A percentile compares a stretch with the other conserved stretches of the same genome.
Conservation (phyloP, 2,329 filamentous ascomycete species). For the Cercospora sp. region DNA sequence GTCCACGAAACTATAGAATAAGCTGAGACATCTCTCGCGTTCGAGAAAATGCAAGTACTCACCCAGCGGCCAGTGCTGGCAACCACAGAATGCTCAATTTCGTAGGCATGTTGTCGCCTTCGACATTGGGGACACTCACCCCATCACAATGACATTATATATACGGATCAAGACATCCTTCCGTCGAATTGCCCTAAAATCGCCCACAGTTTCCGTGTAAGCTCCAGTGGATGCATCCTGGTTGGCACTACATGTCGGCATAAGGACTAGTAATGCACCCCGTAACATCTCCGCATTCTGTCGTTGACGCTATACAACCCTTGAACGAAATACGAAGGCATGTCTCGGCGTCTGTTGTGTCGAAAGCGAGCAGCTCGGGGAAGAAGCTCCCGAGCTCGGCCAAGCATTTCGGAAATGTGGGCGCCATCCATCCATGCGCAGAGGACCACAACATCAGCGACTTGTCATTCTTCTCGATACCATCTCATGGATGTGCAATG, state of each 20-base stretch:
- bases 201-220: background rate
- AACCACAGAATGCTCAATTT: background rate
- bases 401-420: conserved; percentile 1
- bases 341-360: background rate
- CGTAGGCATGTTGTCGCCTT: background rate
- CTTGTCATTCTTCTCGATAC: background rate
- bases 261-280: background rate
- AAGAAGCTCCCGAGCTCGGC: background rate
- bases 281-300: background rate
- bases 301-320: background rate
- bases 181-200: background rate
- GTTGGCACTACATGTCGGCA: background rate
- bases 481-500: background rate
- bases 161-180: background rate
- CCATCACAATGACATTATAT: background rate
- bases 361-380: background rate
- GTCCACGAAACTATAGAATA: conserved; percentile 8
- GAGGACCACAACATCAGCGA: background rate
- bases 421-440: background rate
- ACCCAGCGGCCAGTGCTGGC: background rate
- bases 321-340: background rate
- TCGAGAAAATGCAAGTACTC: background rate
- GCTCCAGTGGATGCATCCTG: background rate
- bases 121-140: background rate
- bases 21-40: background rate